These are phyloP conservation scores for Carex cristatella DNA, from an alignment of 176 grass and related monocot genomes.

Conservation along the genomic window DNA sequence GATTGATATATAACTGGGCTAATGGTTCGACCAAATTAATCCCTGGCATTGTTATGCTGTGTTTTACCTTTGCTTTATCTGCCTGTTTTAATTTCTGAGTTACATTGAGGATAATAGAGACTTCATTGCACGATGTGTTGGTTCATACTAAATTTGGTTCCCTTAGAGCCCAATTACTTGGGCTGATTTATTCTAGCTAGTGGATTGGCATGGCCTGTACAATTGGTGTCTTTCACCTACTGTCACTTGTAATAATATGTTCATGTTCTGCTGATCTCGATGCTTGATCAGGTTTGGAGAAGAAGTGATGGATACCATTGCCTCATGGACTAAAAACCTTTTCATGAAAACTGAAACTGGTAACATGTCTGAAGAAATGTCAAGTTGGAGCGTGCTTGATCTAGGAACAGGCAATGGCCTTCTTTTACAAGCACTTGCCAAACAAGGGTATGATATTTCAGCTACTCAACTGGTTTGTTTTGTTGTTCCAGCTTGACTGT, in stretches of 20 bases:
- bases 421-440: constrained; percentile 80
- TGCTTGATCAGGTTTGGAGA: constrained; percentile 69
- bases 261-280: neutral
- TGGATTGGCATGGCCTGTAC: too few species aligned
- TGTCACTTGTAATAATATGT: neutral
- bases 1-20: neutral
- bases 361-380: constrained; percentile 37
- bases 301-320: constrained; percentile 95
- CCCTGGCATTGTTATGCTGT: neutral
- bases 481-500: neutral
- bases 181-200: too few species aligned
- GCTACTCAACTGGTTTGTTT: neutral
- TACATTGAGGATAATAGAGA: neutral
- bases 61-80: neutral
- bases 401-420: constrained; percentile 91
- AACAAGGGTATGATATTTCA: constrained; percentile 54
- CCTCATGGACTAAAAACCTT: constrained; percentile 71
- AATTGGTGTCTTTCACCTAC: neutral
- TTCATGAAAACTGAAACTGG: constrained; percentile 45
- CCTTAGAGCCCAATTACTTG: neutral
- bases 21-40: neutral
- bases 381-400: constrained; percentile 68
- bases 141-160: neutral
- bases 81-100: neutral
- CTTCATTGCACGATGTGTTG: neutral